A percentile compares a stretch with the other conserved stretches of the same genome.
These are phyloP conservation scores for Abortiporus biennis DNA, from an alignment of 1,284 basidiomycete genomes.

Conservation along the genomic window DNA sequence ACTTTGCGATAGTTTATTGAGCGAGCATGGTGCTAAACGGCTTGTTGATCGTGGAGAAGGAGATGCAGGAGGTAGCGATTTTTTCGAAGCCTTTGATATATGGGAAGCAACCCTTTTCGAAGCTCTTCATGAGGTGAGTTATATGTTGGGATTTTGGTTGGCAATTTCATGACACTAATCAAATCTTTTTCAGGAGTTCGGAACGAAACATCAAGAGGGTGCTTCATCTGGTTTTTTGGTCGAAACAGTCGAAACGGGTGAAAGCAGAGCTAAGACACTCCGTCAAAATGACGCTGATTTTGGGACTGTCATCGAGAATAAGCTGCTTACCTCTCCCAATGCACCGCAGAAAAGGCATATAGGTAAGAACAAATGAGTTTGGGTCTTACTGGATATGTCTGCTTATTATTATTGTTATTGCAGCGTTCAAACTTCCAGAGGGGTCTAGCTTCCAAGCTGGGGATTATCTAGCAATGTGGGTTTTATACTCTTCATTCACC, in stretches of 20 bases:
- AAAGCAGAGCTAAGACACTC: constrained; percentile 29
- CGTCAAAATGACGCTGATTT: constrained; percentile 35
- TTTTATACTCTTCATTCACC: not conserved
- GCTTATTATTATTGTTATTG: constrained; percentile 10
- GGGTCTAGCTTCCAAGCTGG: constrained; percentile 33
- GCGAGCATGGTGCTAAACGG: constrained; percentile 32
- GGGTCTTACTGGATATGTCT: too few relatives aligned
- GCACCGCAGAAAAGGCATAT: constrained; percentile 39
- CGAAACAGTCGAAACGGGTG: constrained; percentile 29
- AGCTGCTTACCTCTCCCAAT: constrained; percentile 33
- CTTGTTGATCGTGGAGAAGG: constrained; percentile 36
- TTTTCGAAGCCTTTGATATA: constrained; percentile 42
- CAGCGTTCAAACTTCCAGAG: constrained; percentile 37
- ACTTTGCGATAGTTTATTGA: constrained; percentile 34
- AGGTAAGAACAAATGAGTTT: constrained; percentile 20
- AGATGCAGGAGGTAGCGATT: constrained; percentile 36
- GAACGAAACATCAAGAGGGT: constrained; percentile 1
- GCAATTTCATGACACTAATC: not conserved
- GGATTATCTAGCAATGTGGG: constrained; percentile 43
- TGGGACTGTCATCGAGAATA: constrained; percentile 35
- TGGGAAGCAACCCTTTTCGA: constrained; percentile 40
- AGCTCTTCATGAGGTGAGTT: constrained; percentile 27
- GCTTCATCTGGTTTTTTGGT: constrained; percentile 19
- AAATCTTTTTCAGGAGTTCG: constrained; percentile 1
- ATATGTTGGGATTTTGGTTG: not conserved